A percentile compares a stretch with the other conserved stretches of the same genome.
Evolutionary conservation across 345 rosid genomes (phyloP).

Genomic region (Orychophragmus violaceus): DNA sequence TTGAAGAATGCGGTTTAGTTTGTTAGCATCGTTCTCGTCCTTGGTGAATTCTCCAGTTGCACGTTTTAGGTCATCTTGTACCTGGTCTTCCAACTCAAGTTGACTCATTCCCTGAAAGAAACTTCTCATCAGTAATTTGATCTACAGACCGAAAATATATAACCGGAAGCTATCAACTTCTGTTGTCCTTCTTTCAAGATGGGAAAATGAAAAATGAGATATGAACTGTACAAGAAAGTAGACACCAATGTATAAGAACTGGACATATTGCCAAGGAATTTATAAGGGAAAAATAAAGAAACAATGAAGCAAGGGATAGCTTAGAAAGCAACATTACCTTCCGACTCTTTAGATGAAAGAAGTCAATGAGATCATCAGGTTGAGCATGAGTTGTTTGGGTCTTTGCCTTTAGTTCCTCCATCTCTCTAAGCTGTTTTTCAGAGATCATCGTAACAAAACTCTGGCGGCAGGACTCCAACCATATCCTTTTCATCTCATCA

Average conservation of each 20-base stretch:
- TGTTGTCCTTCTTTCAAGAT: background rate
- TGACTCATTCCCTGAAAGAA: slow-evolving; percentile 91
- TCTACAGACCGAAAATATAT: background rate
- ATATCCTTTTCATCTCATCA: slow-evolving; percentile 70
- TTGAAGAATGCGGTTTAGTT: slow-evolving; percentile 94
- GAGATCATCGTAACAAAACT: slow-evolving; percentile 96
- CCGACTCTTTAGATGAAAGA: slow-evolving; percentile 97
- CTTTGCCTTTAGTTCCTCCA: slow-evolving; percentile 87
- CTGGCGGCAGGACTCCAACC: slow-evolving; percentile 86
- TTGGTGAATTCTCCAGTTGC: slow-evolving; percentile 97
- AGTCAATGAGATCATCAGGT: slow-evolving; percentile 96
- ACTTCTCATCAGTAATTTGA: background rate
- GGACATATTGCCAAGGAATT: background rate
- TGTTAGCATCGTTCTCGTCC: slow-evolving; percentile 91
- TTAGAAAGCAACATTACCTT: slow-evolving; percentile 45
- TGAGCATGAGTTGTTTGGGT: slow-evolving; percentile 90
- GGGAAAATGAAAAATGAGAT: background rate
- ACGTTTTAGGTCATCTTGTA: slow-evolving; percentile 94
- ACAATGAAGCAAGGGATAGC: background rate
- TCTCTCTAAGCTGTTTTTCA: slow-evolving; percentile 81
- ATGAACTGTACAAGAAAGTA: background rate
- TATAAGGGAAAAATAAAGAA: background rate
- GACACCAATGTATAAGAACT: background rate
- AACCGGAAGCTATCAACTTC: background rate
- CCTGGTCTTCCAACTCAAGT: slow-evolving; percentile 98